phyloP scores from a whole-genome alignment of 2,329 filamentous ascomycete species.

The Cladosporium halotolerans region DNA sequence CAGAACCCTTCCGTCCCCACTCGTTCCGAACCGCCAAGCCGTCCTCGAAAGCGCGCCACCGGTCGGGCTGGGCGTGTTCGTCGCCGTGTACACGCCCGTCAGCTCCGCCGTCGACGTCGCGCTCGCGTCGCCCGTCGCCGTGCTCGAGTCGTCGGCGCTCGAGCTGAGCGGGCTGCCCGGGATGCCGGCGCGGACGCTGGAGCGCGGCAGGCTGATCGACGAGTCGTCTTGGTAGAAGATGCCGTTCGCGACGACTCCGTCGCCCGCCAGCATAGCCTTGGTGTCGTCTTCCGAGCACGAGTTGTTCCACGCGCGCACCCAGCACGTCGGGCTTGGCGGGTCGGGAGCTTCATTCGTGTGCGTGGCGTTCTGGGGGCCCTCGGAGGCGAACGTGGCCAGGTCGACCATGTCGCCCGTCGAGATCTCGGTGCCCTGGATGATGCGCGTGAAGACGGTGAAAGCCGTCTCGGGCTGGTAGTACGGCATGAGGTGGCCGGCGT shows the following conservation, averaged over 20 bases:
- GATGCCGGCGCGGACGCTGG: slow-evolving; percentile 26
- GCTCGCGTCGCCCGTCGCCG: slow-evolving; percentile 1
- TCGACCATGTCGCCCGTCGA: slow-evolving; percentile 45
- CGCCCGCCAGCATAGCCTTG: slow-evolving; percentile 40
- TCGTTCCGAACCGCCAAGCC: background rate
- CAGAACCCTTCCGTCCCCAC: background rate
- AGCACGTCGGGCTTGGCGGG: slow-evolving; percentile 51
- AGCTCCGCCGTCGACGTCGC: slow-evolving; percentile 16
- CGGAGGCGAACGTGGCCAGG: slow-evolving; percentile 49
- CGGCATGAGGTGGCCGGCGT: slow-evolving; percentile 48
- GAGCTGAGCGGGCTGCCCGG: slow-evolving; percentile 24
- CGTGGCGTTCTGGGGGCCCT: slow-evolving; percentile 53
- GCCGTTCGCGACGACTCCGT: slow-evolving; percentile 56
- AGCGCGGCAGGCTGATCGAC: slow-evolving; percentile 33
- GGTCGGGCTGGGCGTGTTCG: slow-evolving; percentile 28
- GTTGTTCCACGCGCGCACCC: slow-evolving; percentile 45
- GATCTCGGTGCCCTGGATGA: slow-evolving; percentile 45
- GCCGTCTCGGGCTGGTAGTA: slow-evolving; percentile 48
- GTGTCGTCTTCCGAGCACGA: slow-evolving; percentile 51
- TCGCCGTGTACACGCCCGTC: slow-evolving; percentile 35
- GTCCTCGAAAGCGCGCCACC: slow-evolving; percentile 12
- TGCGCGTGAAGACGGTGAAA: slow-evolving; percentile 48
- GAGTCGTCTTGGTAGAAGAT: slow-evolving; percentile 43
- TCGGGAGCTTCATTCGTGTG: slow-evolving; percentile 48
- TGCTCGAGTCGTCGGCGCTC: background rate